phyloP scores from a whole-genome alignment of 1,139 yeast genomes.

The Pichia sp. region DNA sequence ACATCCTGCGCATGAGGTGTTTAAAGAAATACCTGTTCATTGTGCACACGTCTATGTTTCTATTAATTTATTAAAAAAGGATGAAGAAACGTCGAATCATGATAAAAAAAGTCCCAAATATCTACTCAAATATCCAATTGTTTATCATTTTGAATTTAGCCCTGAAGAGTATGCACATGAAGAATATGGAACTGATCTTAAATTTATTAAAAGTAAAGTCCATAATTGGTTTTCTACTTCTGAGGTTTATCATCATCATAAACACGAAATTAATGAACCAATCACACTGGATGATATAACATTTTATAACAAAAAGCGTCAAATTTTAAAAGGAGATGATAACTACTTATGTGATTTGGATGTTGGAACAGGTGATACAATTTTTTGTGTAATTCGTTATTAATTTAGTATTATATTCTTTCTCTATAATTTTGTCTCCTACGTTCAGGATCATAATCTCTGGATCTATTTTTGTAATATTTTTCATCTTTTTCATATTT shows the following conservation, averaged over 20 bases:
- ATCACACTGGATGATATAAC: slow-evolving; percentile 30
- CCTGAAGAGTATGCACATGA: slow-evolving; percentile 75
- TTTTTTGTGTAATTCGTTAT: slow-evolving; percentile 40
- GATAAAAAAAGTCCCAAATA: slow-evolving; percentile 13
- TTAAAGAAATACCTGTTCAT: slow-evolving; percentile 65
- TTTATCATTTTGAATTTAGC: slow-evolving; percentile 69
- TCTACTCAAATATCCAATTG: slow-evolving; percentile 37
- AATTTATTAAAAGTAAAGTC: slow-evolving; percentile 50
- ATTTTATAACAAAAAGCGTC: slow-evolving; percentile 30
- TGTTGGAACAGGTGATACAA: slow-evolving; percentile 62
- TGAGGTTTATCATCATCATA: slow-evolving; percentile 33
- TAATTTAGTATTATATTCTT: not conserved
- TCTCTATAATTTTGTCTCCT: slow-evolving; percentile 1
- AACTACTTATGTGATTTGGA: slow-evolving; percentile 53
- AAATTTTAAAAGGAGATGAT: slow-evolving; percentile 32
- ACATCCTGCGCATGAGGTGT: slow-evolving; percentile 59
- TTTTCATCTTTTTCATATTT: not conserved
- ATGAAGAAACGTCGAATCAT: slow-evolving; percentile 18
- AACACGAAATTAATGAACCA: slow-evolving; percentile 26
- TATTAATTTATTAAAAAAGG: slow-evolving; percentile 35
- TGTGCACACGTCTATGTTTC: slow-evolving; percentile 67
- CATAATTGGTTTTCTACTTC: slow-evolving; percentile 50
- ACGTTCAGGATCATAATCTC: slow-evolving; percentile 8
- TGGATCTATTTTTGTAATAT: not conserved
- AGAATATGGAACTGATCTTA: slow-evolving; percentile 65